phyloP scores from a whole-genome alignment of 2,329 filamentous ascomycete species.

The Lachnellula arida region DNA sequence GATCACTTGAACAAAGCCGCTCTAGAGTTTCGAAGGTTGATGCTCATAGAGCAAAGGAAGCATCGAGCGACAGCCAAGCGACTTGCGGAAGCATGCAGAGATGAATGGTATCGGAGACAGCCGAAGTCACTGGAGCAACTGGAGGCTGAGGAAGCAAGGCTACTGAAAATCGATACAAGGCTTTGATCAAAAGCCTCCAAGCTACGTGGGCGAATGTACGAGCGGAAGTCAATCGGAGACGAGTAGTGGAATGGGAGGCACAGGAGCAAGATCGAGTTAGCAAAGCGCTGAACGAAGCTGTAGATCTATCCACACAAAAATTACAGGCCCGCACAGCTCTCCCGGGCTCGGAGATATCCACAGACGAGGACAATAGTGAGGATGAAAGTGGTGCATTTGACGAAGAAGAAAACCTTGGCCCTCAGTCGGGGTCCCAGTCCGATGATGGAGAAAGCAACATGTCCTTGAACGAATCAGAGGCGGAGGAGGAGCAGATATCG shows the following conservation, averaged over 20 bases:
- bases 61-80: conserved; percentile 76
- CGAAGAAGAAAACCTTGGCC: conserved; percentile 28
- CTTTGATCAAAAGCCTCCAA: conserved; percentile 55
- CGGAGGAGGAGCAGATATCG: conserved; percentile 42
- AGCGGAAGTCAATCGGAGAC: conserved; percentile 54
- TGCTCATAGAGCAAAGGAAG: conserved; percentile 71
- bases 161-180: conserved; percentile 64
- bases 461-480: conserved; percentile 60
- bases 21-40: conserved; percentile 72
- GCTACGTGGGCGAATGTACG: conserved; percentile 63
- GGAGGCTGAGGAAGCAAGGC: conserved; percentile 68
- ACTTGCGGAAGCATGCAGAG: conserved; percentile 71
- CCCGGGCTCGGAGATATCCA: conserved; percentile 46
- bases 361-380: conserved; percentile 36
- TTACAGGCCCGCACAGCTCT: conserved; percentile 56
- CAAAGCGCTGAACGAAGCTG: conserved; percentile 68
- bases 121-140: conserved; percentile 77
- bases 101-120: conserved; percentile 69
- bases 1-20: conserved; percentile 82
- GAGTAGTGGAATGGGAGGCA: conserved; percentile 58
- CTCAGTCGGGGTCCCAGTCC: conserved; percentile 32
- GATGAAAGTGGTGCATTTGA: conserved; percentile 25
- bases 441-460: conserved; percentile 50
- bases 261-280: conserved; percentile 60
- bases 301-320: conserved; percentile 66